Percentiles rank a stretch among this genome's conserved stretches.
Conservation (phyloP, 2,329 filamentous ascomycete species). For the Cylindrodendrum hubeiense region DNA sequence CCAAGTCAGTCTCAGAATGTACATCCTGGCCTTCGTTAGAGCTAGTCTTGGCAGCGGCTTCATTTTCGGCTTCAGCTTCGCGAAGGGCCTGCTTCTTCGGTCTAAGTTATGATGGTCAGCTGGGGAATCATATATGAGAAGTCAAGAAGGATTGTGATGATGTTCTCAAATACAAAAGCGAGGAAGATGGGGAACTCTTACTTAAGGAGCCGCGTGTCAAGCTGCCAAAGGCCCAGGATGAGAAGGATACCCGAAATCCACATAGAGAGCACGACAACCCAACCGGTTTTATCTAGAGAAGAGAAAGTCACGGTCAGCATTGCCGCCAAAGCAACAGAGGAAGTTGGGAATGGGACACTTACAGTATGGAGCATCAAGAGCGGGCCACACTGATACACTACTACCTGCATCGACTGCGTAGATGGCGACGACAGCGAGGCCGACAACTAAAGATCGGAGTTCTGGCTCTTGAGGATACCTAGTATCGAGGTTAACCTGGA, state of each 20-base stretch:
- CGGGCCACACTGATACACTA: conserved; percentile 19
- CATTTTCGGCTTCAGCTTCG: background rate
- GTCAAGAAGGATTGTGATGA: background rate
- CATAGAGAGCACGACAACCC: conserved; percentile 20
- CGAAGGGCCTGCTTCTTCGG: background rate
- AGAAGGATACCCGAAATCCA: conserved; percentile 14
- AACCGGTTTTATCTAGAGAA: conserved; percentile 9
- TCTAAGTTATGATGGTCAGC: background rate
- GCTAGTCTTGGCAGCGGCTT: background rate
- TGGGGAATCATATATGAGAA: background rate
- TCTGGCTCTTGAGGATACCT: conserved; percentile 28
- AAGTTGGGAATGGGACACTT: background rate
- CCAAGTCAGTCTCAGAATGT: background rate
- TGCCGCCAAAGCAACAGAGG: too few species aligned
- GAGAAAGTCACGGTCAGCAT: background rate
- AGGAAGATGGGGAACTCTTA: background rate
- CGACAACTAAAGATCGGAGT: conserved; percentile 23
- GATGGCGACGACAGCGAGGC: conserved; percentile 25
- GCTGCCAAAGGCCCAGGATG: conserved; percentile 11
- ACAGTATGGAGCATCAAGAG: conserved; percentile 25
- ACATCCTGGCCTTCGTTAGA: background rate
- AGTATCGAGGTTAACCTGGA: background rate
- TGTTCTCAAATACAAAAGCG: too few species aligned
- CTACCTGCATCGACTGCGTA: conserved; percentile 26
- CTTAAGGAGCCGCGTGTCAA: conserved; percentile 2